A percentile compares a stretch with the other conserved stretches of the same genome.
phyloP scores from a whole-genome alignment of 306 rosid genomes.

The Oxytropis ochrocephala region DNA sequence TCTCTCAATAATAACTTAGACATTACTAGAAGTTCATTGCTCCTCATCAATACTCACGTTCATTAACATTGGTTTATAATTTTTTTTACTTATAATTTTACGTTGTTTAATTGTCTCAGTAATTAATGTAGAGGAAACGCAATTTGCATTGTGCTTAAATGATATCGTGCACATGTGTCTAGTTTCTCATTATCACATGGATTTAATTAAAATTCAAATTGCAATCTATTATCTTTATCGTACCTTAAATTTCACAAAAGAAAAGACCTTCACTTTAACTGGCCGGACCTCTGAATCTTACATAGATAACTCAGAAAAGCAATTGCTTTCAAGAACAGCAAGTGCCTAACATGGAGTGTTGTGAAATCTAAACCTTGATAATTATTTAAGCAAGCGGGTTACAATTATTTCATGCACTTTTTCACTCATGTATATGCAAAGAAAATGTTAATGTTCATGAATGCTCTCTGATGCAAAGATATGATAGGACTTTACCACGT shows the following conservation, averaged over 20 bases:
- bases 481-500: too few relatives aligned
- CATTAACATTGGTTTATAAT: not conserved
- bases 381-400: not conserved
- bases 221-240: not conserved
- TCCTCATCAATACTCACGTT: not conserved
- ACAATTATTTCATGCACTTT: conserved; percentile 1
- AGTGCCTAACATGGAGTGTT: conserved; percentile 13
- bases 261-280: not conserved
- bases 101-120: not conserved
- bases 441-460: not conserved
- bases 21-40: not conserved
- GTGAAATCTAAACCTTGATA: conserved; percentile 22
- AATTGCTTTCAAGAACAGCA: conserved; percentile 16
- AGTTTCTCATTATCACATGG: not conserved
- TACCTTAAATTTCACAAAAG: not conserved
- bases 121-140: not conserved
- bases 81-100: not conserved
- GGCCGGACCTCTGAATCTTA: not conserved
- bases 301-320: not conserved
- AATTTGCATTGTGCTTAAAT: conserved; percentile 9
- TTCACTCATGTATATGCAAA: not conserved
- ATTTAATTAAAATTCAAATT: not conserved
- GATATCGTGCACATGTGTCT: not conserved
- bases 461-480: not conserved
- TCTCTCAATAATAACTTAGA: not conserved